These are phyloP conservation scores for Nannochloropsis oceanica DNA, from an alignment of 108 stramenopile genomes.

Conservation along the genomic window DNA sequence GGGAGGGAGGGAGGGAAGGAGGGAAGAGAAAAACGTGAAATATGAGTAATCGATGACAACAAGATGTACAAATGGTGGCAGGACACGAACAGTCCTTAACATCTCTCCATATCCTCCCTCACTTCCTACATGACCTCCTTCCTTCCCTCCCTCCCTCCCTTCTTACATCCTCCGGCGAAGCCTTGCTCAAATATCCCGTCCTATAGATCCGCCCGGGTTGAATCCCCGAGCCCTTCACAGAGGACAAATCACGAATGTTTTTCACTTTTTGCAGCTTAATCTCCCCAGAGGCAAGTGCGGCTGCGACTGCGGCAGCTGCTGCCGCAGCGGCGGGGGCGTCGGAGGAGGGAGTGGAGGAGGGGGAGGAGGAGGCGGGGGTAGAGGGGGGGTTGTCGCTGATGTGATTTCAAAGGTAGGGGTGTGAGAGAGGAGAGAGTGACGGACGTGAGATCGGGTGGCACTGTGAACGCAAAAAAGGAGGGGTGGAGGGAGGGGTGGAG, in stretches of 20 bases:
- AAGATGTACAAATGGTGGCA: no score
- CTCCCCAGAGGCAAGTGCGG: not conserved
- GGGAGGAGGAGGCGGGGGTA: not conserved
- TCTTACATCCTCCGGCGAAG: constrained; percentile 52
- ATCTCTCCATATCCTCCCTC: not conserved
- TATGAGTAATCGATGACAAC: no score
- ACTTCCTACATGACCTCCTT: constrained; percentile 7
- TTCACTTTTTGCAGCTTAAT: constrained; percentile 50
- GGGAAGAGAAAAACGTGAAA: not conserved
- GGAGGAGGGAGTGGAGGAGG: not conserved
- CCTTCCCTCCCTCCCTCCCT: constrained; percentile 48
- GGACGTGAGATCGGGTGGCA: no score
- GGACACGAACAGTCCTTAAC: no score
- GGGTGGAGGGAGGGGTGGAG: no score
- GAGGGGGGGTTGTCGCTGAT: not conserved
- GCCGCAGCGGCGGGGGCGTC: not conserved
- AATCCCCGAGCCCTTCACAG: constrained; percentile 51
- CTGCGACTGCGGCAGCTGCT: not conserved
- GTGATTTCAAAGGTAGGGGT: not conserved
- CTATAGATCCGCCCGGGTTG: constrained; percentile 52
- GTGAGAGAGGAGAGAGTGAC: not conserved
- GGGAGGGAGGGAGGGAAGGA: not conserved
- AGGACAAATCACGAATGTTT: constrained; percentile 71
- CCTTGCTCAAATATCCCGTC: constrained; percentile 65
- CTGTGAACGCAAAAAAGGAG: no score